These are phyloP conservation scores for Claviceps pazoutovae DNA, from an alignment of 2,329 filamentous ascomycete species.

Conservation along the genomic window DNA sequence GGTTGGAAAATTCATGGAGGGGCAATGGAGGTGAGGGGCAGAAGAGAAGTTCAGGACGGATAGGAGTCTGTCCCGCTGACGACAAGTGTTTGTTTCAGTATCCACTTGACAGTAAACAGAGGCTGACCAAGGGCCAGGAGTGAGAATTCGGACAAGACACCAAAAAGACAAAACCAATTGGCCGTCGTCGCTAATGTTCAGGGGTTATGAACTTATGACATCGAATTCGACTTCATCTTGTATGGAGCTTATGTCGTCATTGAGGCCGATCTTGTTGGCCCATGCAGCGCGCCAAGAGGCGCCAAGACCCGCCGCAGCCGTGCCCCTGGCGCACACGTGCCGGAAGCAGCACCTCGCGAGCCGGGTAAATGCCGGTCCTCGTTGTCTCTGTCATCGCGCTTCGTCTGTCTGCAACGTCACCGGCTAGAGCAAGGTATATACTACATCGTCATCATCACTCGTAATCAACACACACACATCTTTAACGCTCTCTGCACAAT, in stretches of 20 bases:
- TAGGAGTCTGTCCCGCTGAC: background rate
- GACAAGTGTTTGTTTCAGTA: background rate
- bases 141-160: background rate
- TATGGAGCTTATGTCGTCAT: slow-evolving; percentile 7
- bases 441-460: background rate
- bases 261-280: background rate
- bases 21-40: background rate
- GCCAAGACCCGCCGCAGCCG: background rate
- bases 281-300: too few relatives aligned
- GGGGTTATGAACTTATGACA: background rate
- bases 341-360: background rate
- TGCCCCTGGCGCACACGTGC: background rate
- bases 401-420: too few relatives aligned
- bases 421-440: background rate
- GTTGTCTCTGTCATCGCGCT: too few relatives aligned
- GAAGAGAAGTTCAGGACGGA: background rate
- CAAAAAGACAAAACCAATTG: background rate
- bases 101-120: background rate
- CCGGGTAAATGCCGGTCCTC: background rate
- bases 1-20: background rate
- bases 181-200: background rate
- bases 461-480: background rate
- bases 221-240: too few relatives aligned
- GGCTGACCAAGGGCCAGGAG: background rate
- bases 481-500: background rate